Percentiles rank a stretch among this genome's conserved stretches.
Evolutionary conservation across 345 rosid species (phyloP).

Genomic region (Arabis alpina): DNA sequence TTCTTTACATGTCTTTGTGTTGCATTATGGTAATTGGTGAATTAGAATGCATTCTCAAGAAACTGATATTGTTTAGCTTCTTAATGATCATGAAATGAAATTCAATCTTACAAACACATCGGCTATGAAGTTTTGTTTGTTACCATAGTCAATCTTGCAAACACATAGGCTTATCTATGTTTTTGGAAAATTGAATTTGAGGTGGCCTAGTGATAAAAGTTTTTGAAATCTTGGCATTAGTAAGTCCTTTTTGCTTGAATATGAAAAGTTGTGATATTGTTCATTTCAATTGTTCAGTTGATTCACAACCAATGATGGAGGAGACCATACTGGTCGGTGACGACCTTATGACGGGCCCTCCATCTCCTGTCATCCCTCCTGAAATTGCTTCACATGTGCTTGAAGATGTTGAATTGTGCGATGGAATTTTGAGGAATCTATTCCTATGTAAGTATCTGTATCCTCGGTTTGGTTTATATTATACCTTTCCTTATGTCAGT

Average conservation of each 20-base stretch:
- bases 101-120: neutral
- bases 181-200: slow-evolving; percentile 3
- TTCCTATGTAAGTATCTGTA: slow-evolving; percentile 73
- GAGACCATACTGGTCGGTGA: slow-evolving; percentile 94
- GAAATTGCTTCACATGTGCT: slow-evolving; percentile 93
- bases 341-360: slow-evolving; percentile 93
- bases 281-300: slow-evolving; percentile 57
- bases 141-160: neutral
- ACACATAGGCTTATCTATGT: neutral
- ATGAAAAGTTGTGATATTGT: neutral
- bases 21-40: neutral
- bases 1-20: slow-evolving; percentile 1
- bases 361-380: slow-evolving; percentile 84
- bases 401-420: slow-evolving; percentile 83
- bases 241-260: neutral
- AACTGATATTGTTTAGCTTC: neutral
- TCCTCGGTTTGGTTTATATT: neutral
- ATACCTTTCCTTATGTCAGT: neutral
- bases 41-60: neutral
- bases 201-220: neutral
- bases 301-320: slow-evolving; percentile 93
- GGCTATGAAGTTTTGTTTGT: slow-evolving; percentile 11
- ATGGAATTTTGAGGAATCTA: slow-evolving; percentile 78
- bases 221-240: neutral
- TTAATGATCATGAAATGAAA: slow-evolving; percentile 1